Base-by-base conservation (phyloP, 2,329 filamentous ascomycete species). In the Exophiala viscosa region DNA sequence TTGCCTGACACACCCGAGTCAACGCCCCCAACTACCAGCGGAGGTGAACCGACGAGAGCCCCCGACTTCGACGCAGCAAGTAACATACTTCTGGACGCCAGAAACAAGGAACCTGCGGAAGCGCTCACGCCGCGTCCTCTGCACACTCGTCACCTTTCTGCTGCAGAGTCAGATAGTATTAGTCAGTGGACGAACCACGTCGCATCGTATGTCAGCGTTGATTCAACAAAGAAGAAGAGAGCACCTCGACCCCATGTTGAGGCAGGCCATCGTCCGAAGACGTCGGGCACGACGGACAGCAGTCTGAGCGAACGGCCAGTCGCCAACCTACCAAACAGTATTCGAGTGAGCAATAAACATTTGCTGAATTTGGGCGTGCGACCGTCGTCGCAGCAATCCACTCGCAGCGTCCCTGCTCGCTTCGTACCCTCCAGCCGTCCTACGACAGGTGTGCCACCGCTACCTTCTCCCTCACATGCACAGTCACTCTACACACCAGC, bases 311-410 rank as follows among this genome's bases (percentile, higher is more conserved):
- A 83, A 62, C 79, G 88, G 45, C 88, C 89, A 5, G 82, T 92
- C 20, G 88, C 90, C 3, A 84, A 87, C 42, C 79, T 96, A 43
- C 91, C 91, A 7, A 81, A 86, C 5, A 87, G 88, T n/a, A 79
- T 93, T 64, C 90, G 89, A 64, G 75, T 84, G 34, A 80, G 77
- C 36, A 85, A 79, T 65, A 78, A 55, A 34, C 42, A 51, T 18
- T 32, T 52, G 14, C 40, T 48, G 11, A 52, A 42, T 17, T 38
- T 58, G 13, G 73, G 49, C 13, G 60, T 66, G 43, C 69, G 71
- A 31, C 71, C 76, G 33, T 72, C 72, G 56, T 78, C 76, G 23
- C 72, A 72, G 55, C 69, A 70, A 54, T 73, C 71, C 18, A 63
- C 49, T 64, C 70, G 65, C 69, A 80, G 65, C 68, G 73, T 73